A percentile compares a stretch with the other conserved stretches of the same genome.
phyloP scores from a whole-genome alignment of 2,329 filamentous ascomycete genomes.

The Colletotrichum cereale region DNA sequence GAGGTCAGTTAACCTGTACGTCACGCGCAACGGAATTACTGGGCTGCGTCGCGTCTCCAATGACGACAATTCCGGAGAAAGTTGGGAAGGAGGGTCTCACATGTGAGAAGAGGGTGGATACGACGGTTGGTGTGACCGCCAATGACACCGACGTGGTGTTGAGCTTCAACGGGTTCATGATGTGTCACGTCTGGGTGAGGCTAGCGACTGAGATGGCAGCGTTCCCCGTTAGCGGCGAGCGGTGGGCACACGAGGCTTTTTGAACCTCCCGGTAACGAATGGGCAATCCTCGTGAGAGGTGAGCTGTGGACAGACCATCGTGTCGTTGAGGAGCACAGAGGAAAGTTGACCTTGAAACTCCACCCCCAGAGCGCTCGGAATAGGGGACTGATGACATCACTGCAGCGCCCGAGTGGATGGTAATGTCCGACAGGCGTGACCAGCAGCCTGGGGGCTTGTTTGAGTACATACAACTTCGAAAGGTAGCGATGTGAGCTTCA shows the following conservation, averaged over 20 bases:
- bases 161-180: slow-evolving; percentile 63
- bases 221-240: slow-evolving; percentile 7
- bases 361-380: slow-evolving; percentile 31
- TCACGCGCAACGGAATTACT: neutral
- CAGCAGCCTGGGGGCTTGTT: neutral
- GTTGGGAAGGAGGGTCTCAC: slow-evolving; percentile 61
- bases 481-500: no score
- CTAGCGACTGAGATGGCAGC: neutral
- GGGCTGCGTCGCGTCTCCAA: slow-evolving; percentile 12
- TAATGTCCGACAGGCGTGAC: slow-evolving; percentile 21
- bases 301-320: slow-evolving; percentile 31
- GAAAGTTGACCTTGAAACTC: slow-evolving; percentile 29
- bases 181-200: slow-evolving; percentile 46
- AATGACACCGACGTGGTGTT: slow-evolving; percentile 86
- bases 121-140: slow-evolving; percentile 87
- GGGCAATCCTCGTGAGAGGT: neutral
- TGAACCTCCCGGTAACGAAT: slow-evolving; percentile 21
- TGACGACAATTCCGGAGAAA: slow-evolving; percentile 8
- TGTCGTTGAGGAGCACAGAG: slow-evolving; percentile 23
- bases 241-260: slow-evolving; percentile 13
- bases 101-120: slow-evolving; percentile 89
- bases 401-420: slow-evolving; percentile 33
- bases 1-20: neutral
- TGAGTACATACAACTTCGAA: no score
- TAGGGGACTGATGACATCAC: slow-evolving; percentile 40